Evolutionary conservation across 192 early-diverging fungal species (phyloP), one percentile per base, ranked within the genome.

Genomic region (Nowakowskiella sp.): DNA sequence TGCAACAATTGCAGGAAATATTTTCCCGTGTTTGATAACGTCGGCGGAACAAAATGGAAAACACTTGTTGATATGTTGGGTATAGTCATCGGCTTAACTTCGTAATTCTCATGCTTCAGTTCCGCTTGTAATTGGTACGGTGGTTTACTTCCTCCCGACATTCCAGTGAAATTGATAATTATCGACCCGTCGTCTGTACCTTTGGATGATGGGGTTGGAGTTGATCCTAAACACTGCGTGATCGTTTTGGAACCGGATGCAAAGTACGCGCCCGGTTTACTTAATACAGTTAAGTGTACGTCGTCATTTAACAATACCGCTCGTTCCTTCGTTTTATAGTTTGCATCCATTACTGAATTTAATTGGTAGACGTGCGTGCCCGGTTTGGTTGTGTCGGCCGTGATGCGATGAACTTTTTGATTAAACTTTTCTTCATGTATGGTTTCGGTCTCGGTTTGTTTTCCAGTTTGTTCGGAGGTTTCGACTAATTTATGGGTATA

Each of bases 241-340:
- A 56, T 49, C 16, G 51, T 34, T 25, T 68, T 53, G 6, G 19
- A 29, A 16, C 62, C 61, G 39, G 64, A 62, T 21, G 54, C 25
- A 39, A 77, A 74, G 8, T 42, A 32, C 3, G 71, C 75, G n/a
- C 22, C 64, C 9, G 75, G 75, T 19, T 48, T 34, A 0, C 42
- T 42, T 28, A 65, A 16, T 9, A 77, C 66, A 4, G 27, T 25
- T 44, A 73, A 71, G 25, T 62, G 32, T 1, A 73, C 49, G 25
- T 36, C 9, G 8, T 21, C 30, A 8, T 8, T 7, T 22, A 47
- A 33, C 24, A n/a, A 22, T 25, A 49, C 34, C 7, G 60, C 46
- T n/a, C n/a, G n/a, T n/a, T n/a, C n/a, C n/a, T n/a, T n/a, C 27
- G 25, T 44, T 19, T 51, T 52, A 61, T 77, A 77, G 48, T 77